Percentiles rank a stretch among this genome's conserved stretches.
Evolutionary conservation across 2,329 filamentous ascomycete genomes (phyloP).

Genomic region (Didymella pinodella): DNA sequence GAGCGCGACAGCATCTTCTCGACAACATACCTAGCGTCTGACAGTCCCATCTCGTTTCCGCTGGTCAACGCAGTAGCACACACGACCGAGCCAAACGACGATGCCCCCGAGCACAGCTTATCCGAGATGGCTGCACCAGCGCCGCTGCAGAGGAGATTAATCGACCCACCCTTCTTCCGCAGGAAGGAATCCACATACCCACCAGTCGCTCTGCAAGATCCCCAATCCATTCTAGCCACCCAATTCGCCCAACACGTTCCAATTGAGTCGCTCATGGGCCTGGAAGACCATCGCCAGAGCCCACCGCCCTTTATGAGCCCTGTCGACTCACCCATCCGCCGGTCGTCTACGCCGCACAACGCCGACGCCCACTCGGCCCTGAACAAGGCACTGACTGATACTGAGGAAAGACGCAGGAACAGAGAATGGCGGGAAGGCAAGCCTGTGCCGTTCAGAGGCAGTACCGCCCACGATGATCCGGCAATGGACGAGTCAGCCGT

Average conservation of each 20-base stretch:
- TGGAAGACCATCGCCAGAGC: constrained; percentile 36
- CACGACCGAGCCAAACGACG: constrained; percentile 29
- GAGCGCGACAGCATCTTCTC: constrained; percentile 71
- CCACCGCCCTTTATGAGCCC: constrained; percentile 51
- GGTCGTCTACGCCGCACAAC: constrained; percentile 41
- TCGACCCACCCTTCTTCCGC: constrained; percentile 42
- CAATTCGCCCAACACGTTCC: constrained; percentile 43
- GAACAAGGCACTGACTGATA: constrained; percentile 42
- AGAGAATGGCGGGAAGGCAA: constrained; percentile 60
- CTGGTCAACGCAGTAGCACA: constrained; percentile 42
- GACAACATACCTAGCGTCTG: constrained; percentile 65
- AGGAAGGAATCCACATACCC: constrained; percentile 40
- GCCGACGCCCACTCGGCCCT: constrained; percentile 32
- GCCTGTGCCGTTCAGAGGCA: constrained; percentile 53
- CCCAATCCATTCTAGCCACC: constrained; percentile 43
- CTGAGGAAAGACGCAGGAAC: constrained; percentile 56
- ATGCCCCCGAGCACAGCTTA: constrained; percentile 39
- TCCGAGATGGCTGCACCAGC: constrained; percentile 43
- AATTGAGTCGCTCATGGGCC: constrained; percentile 32
- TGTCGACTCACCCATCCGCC: constrained; percentile 47
- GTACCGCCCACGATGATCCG: constrained; percentile 49
- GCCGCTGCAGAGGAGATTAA: constrained; percentile 44
- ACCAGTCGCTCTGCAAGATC: constrained; percentile 37
- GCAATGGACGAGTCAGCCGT: constrained; percentile 61
- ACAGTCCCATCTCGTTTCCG: constrained; percentile 55